Evolutionary conservation across 2,329 filamentous ascomycete species (phyloP).

Genomic region (Truncatella angustata): DNA sequence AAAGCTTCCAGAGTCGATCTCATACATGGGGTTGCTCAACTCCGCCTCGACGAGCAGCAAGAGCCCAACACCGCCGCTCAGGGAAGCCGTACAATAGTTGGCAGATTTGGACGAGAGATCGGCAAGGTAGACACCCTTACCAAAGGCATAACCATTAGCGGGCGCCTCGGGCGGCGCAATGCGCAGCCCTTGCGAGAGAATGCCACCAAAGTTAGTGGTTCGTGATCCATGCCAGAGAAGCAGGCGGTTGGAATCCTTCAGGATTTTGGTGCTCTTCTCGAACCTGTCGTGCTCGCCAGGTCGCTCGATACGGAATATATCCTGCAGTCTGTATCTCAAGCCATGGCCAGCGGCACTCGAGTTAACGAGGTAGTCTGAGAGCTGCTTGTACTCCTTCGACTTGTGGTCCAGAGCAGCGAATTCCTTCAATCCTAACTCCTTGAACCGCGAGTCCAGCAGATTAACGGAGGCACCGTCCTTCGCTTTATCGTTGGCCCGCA

Average conservation of each 20-base stretch:
- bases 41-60: conserved; percentile 82
- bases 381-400: conserved; percentile 60
- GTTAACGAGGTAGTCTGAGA: conserved; percentile 63
- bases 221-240: conserved; percentile 84
- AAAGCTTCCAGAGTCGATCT: conserved; percentile 56
- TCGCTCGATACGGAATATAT: conserved; percentile 80
- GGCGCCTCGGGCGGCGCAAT: conserved; percentile 67
- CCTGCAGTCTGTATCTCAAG: conserved; percentile 56
- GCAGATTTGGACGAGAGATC: conserved; percentile 80
- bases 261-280: conserved; percentile 48
- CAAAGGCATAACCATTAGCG: conserved; percentile 76
- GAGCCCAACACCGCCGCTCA: conserved; percentile 63
- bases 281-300: conserved; percentile 70
- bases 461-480: conserved; percentile 49
- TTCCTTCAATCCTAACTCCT: conserved; percentile 67
- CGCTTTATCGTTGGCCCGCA: conserved; percentile 57
- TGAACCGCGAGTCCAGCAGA: conserved; percentile 68
- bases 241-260: conserved; percentile 56
- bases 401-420: conserved; percentile 63
- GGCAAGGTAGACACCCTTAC: conserved; percentile 81
- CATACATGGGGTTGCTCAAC: conserved; percentile 70
- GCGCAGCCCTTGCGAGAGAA: conserved; percentile 76
- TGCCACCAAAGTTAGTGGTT: conserved; percentile 78
- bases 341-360: conserved; percentile 65
- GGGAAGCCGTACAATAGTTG: conserved; percentile 63